Evolutionary conservation across 2,329 filamentous ascomycete species (phyloP).

Genomic region (Bipolaris sorokiniana): DNA sequence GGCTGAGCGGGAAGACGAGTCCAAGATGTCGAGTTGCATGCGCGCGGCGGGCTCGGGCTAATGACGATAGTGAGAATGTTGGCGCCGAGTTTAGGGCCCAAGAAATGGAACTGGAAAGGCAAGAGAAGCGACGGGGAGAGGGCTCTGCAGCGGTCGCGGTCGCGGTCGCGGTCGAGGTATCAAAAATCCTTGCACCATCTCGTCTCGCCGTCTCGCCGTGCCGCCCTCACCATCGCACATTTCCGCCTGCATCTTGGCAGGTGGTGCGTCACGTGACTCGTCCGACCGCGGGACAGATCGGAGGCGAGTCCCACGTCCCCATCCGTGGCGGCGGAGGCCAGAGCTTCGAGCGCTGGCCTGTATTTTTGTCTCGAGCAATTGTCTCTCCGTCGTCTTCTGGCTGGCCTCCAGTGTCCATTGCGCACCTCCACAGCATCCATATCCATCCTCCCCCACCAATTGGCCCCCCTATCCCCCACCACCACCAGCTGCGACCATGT

Average conservation of each 20-base stretch:
- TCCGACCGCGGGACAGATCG: slow-evolving; percentile 8
- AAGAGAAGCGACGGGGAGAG: not conserved
- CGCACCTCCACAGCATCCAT: slow-evolving; percentile 10
- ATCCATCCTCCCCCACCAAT: slow-evolving; percentile 6
- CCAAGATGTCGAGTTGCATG: slow-evolving; percentile 20
- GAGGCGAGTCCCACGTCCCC: slow-evolving; percentile 6
- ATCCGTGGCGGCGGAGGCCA: slow-evolving; percentile 7
- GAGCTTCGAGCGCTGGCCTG: slow-evolving; percentile 2
- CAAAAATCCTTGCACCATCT: not conserved
- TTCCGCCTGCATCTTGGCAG: slow-evolving; percentile 4
- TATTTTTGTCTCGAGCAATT: slow-evolving; percentile 1
- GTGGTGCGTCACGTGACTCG: not conserved
- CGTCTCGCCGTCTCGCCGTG: not conserved
- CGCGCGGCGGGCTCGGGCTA: slow-evolving; percentile 10
- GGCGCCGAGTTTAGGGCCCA: slow-evolving; percentile 8
- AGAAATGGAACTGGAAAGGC: slow-evolving; percentile 2
- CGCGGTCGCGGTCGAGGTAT: too few species aligned
- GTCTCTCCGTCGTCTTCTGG: not conserved
- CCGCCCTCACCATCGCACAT: not conserved
- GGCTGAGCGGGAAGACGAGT: slow-evolving; percentile 17
- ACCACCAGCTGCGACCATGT: slow-evolving; percentile 33
- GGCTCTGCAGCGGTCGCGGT: not conserved
- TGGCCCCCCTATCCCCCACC: not conserved
- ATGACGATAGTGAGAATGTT: not conserved
- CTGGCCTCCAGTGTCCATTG: slow-evolving; percentile 9